phyloP scores from a whole-genome alignment of 805 yeast species.

The Zygotorulaspora danielsina region DNA sequence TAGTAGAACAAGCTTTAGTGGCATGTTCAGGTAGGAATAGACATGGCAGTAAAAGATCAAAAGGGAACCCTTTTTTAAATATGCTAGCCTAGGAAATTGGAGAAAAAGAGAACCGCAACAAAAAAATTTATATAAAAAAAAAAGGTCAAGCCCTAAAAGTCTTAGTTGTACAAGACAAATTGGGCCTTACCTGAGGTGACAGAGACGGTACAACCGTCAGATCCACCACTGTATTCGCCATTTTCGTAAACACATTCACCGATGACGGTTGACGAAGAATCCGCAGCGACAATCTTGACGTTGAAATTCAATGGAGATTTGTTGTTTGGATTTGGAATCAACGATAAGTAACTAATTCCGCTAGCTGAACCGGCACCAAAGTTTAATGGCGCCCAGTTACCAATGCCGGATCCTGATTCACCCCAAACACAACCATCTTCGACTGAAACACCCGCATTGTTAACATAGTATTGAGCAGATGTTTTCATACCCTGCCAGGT shows the following conservation, averaged over 20 bases:
- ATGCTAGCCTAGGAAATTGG: too few relatives aligned
- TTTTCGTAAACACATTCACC: slow-evolving; percentile 79
- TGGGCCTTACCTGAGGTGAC: slow-evolving; percentile 57
- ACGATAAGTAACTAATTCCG: slow-evolving; percentile 61
- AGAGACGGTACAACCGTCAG: slow-evolving; percentile 78
- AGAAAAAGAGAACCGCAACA: too few relatives aligned
- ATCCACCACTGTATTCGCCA: slow-evolving; percentile 66
- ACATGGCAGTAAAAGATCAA: too few relatives aligned
- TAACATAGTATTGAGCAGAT: slow-evolving; percentile 71
- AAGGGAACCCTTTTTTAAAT: too few relatives aligned
- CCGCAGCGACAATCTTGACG: slow-evolving; percentile 71
- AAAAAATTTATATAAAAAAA: too few relatives aligned
- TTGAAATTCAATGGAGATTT: slow-evolving; percentile 51
- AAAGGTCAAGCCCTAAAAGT: neutral
- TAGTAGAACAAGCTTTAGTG: too few relatives aligned
- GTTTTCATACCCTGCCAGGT: slow-evolving; percentile 60
- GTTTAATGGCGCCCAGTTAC: slow-evolving; percentile 79
- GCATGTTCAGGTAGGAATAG: too few relatives aligned
- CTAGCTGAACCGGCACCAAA: slow-evolving; percentile 69
- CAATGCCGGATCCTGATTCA: slow-evolving; percentile 50
- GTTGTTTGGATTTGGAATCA: slow-evolving; percentile 79
- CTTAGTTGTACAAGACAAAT: slow-evolving; percentile 47
- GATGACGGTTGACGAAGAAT: slow-evolving; percentile 46
- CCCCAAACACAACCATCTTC: slow-evolving; percentile 76
- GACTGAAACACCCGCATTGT: slow-evolving; percentile 68